Evolutionary conservation across 306 rosid genomes (phyloP), one percentile per base, ranked within the genome.

Genomic region (Vicia villosa): DNA sequence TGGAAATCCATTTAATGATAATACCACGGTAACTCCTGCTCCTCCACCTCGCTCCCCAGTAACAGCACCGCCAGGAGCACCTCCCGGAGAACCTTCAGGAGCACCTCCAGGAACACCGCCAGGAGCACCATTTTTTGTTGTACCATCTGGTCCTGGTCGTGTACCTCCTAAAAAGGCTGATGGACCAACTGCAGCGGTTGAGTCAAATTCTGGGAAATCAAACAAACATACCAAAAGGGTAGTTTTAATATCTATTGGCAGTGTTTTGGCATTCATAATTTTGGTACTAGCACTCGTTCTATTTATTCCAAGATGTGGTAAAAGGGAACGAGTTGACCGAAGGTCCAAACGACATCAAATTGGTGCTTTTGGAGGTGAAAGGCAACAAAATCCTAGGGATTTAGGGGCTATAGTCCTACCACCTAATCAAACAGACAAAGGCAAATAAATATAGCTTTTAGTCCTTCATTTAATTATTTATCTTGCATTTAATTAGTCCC

Each of bases 1-100:
- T 75, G 99, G 99, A 78, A 91, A 95, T 54, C 97, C 84, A 42
- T 90, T 90, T 66, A 87, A 89, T 83, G 77, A 76, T 59, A 94
- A 83, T 74, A 61, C 87, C 21, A 80, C 95, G 58, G 55, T 65
- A 50, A 64, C 85, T 77, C 84, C 86, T 5, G 70, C 84, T 22
- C 41, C 86, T 77, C 66, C 92, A 38, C 84, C 96, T 68, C 69
- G 73, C 68, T 78, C 91, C 56, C 81, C 85, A 6, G 75, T 74
- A 56, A 34, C 76, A 70, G 66, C 82, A 64, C 72, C 87, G 10
- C 88, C 88, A 43, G 86, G 85, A 9, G 59, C 82, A 63, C 72
- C 87, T 8, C 88, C 88, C 37, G 86, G 85, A 9, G 59, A 81
- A 63, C 72, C 87, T 8, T 88, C 88, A 43, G 85, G 83, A 9